Base-by-base conservation (phyloP, 1,284 basidiomycete species). In the Ceratobasidium theobromae region DNA sequence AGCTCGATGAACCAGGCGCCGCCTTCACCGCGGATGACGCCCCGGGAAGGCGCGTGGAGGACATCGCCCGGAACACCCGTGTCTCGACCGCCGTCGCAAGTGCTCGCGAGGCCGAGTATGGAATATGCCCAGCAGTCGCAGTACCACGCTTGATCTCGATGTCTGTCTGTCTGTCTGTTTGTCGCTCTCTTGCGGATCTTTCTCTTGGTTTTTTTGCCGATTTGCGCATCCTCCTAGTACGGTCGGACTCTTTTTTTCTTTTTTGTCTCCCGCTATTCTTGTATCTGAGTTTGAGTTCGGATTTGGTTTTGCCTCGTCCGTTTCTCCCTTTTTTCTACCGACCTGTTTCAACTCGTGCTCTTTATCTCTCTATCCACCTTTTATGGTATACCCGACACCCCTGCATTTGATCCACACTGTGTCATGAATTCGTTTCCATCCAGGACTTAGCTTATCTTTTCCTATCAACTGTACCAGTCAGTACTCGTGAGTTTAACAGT, bases 301-400 rank as follows among this genome's bases (percentile, higher is more conserved):
- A 28, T 49, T 49, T 14, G 43, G 9, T 21, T 14, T 49, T 60
- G 27, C 9, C 27, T 45, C 12, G 41, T 43, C 45, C 28, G 28
- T 45, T n/a, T 57, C 54, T 14, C 38, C 45, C 16, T 38, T 38
- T 38, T 38, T 38, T 38, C 16, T 38, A 16, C 35, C 35, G 35
- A 8, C 35, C 16, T 16, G 35, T 8, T 8, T 38, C 35, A 8
- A 35, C 41, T 57, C 54, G 38, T 57, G 32, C 25, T 30, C 40
- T 9, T 46, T 21, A 14, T 46, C 9, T 46, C 43, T 11, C 21
- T 30, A 40, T 45, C 27, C 41, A 46, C 43, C 55, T 43, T 60
- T 60, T 60, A 60, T 30, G 55, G 55, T 60, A 60, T 60, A 60
- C 55, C 55, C 55, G 55, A 60, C 55, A 49, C 55, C n/a, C 53